Percentiles rank a stretch among this genome's conserved stretches.
phyloP scores from a whole-genome alignment of 1,139 yeast species.

The Yamadazyma triangularis region DNA sequence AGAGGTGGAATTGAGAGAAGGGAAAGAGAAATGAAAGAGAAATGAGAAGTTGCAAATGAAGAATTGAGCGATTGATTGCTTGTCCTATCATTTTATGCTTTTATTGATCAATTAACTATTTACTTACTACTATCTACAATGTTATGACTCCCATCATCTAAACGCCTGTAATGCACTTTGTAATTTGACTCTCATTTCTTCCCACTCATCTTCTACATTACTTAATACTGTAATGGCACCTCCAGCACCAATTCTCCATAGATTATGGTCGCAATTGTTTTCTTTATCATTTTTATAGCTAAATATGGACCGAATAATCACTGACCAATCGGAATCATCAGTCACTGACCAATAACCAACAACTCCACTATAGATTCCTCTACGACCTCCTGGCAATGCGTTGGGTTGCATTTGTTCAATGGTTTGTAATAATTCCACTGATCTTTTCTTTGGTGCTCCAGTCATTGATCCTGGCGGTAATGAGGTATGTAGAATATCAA shows the following conservation, averaged over 20 bases:
- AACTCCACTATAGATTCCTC: slow-evolving; percentile 94
- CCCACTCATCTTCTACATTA: slow-evolving; percentile 80
- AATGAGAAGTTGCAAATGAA: background rate
- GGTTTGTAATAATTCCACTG: slow-evolving; percentile 73
- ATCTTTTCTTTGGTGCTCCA: slow-evolving; percentile 95
- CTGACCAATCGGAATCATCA: slow-evolving; percentile 94
- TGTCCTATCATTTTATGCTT: too few relatives aligned
- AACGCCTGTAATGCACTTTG: slow-evolving; percentile 75
- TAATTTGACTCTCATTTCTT: slow-evolving; percentile 81
- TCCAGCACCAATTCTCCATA: slow-evolving; percentile 95
- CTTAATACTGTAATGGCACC: slow-evolving; percentile 95
- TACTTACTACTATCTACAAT: background rate
- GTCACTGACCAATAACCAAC: slow-evolving; percentile 93
- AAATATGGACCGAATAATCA: slow-evolving; percentile 80
- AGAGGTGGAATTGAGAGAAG: background rate
- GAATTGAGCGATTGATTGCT: background rate
- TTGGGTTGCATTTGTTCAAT: slow-evolving; percentile 36
- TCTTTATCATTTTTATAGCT: slow-evolving; percentile 52
- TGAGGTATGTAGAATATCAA: slow-evolving; percentile 73
- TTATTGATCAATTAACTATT: too few relatives aligned
- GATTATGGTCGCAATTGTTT: slow-evolving; percentile 19
- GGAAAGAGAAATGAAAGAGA: background rate
- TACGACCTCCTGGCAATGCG: slow-evolving; percentile 45
- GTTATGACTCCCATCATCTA: slow-evolving; percentile 1
- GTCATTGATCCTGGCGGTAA: slow-evolving; percentile 99